Evolutionary conservation across 2,329 filamentous ascomycete genomes (phyloP).

Genomic region (Trichoderma atroviride): DNA sequence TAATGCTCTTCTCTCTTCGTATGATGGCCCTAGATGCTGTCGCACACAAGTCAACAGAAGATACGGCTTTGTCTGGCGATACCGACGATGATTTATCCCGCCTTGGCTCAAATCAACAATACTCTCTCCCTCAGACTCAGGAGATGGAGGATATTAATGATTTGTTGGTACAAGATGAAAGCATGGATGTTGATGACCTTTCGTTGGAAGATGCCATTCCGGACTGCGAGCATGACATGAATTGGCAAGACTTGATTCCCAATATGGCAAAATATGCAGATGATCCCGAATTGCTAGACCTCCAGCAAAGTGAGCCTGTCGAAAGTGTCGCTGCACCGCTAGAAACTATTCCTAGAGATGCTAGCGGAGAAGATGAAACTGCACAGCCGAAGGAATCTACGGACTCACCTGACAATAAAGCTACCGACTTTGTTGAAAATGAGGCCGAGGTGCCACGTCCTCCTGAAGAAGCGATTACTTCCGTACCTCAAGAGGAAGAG

Average conservation of each 20-base stretch:
- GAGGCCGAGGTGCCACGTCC: no score
- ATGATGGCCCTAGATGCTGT: neutral
- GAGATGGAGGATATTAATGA: fast-evolving
- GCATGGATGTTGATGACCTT: neutral
- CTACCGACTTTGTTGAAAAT: no score
- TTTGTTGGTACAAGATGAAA: neutral
- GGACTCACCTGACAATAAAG: no score
- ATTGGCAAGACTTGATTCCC: conserved; percentile 1
- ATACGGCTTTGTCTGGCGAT: neutral
- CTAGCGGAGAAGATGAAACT: no score
- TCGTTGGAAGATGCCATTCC: neutral
- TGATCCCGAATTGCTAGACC: no score
- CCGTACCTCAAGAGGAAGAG: no score
- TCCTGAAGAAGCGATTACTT: no score
- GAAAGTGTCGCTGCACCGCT: no score
- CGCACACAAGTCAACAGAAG: neutral
- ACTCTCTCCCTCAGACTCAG: neutral
- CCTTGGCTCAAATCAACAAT: neutral
- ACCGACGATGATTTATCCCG: neutral
- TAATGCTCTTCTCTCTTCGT: neutral
- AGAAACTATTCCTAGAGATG: no score
- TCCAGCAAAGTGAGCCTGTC: no score
- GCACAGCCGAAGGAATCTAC: no score
- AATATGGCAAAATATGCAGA: no score
- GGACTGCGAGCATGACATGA: neutral